A percentile compares a stretch with the other conserved stretches of the same genome.
Evolutionary conservation across 129 eudicot species (phyloP).

Genomic region (Lonicera japonica): DNA sequence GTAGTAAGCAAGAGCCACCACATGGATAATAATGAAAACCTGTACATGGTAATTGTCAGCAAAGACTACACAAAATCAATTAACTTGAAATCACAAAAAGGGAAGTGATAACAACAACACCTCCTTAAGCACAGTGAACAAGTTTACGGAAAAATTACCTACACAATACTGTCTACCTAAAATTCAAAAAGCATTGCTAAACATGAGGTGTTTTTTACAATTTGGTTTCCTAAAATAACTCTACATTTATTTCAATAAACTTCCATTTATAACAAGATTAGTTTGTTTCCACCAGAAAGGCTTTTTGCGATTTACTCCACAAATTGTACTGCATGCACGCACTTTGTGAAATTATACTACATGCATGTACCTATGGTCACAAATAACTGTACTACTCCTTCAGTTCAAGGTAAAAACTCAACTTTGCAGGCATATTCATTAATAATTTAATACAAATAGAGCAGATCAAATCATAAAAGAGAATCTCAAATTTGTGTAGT

Average conservation of each 20-base stretch:
- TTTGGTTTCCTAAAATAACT: no score
- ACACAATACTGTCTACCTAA: background rate
- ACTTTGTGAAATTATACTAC: no score
- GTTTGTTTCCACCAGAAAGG: no score
- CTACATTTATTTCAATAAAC: no score
- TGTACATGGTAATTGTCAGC: slow-evolving; percentile 18
- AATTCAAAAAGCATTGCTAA: background rate
- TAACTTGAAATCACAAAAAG: background rate
- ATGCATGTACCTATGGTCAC: background rate
- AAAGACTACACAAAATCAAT: slow-evolving; percentile 5
- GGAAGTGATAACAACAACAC: background rate
- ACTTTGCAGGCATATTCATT: background rate
- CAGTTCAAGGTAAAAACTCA: background rate
- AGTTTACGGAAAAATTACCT: no score
- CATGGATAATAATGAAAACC: slow-evolving; percentile 93
- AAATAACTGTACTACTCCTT: background rate
- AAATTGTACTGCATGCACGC: no score
- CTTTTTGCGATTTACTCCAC: background rate
- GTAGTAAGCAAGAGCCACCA: slow-evolving; percentile 87
- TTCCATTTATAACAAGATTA: background rate
- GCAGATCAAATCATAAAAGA: background rate
- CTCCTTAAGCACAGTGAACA: no score
- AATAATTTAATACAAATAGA: background rate
- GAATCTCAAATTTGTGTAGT: background rate
- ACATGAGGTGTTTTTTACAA: background rate